Evolutionary conservation across 2,329 filamentous ascomycete species (phyloP).

Genomic region (Hortaea sp.): DNA sequence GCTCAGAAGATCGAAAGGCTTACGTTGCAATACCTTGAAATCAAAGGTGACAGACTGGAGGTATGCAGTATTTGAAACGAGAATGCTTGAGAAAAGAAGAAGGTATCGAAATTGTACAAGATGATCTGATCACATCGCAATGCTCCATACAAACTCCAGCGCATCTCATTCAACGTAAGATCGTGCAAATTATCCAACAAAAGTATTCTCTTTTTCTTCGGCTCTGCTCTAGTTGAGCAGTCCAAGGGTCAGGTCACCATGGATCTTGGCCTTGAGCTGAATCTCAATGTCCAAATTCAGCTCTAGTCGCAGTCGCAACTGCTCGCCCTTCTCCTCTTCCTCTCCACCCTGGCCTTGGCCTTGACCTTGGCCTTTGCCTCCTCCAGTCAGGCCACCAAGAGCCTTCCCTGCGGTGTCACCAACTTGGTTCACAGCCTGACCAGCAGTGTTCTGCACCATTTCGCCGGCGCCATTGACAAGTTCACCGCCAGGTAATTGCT

Average conservation of each 20-base stretch:
- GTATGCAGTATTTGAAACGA: no score
- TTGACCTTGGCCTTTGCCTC: conserved; percentile 14
- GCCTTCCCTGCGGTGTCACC: conserved; percentile 36
- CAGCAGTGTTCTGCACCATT: conserved; percentile 47
- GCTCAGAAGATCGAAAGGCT: no score
- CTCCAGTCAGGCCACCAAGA: conserved; percentile 39
- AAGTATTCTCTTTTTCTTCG: neutral
- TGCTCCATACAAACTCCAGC: neutral
- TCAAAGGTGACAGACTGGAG: no score
- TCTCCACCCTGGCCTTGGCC: conserved; percentile 23
- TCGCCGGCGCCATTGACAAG: conserved; percentile 43
- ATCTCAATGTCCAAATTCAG: conserved; percentile 54
- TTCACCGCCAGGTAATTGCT: conserved; percentile 43
- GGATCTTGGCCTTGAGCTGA: conserved; percentile 55
- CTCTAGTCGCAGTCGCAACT: conserved; percentile 48
- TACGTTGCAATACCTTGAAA: no score
- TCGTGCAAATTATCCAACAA: neutral
- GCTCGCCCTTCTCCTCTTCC: conserved; percentile 35
- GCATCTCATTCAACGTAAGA: neutral
- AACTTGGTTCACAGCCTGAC: conserved; percentile 34
- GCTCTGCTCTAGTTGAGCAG: conserved; percentile 28
- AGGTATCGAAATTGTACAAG: no score
- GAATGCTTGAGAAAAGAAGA: no score
- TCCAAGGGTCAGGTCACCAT: conserved; percentile 52
- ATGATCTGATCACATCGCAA: no score